Evolutionary conservation across 2,329 filamentous ascomycete species (phyloP), one percentile per base, ranked within the genome.

Genomic region (Aspergillus tanneri): DNA sequence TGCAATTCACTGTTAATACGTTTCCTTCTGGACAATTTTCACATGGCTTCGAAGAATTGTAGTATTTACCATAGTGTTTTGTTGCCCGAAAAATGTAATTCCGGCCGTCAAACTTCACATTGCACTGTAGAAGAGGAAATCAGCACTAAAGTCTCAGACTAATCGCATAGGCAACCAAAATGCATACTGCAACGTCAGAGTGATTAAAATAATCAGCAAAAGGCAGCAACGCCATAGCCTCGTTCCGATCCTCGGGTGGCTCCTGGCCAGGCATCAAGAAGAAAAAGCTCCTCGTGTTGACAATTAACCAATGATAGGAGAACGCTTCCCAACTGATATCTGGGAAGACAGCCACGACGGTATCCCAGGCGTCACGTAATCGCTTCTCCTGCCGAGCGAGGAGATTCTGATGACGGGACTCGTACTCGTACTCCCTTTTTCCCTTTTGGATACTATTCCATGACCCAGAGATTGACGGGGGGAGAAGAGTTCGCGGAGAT

Each of bases 241-340:
- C 72, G 54, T 75, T 73, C 1, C 62, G 62, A 48, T 72, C 65
- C 41, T 68, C 64, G 1, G 67, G 67, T 3, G 60, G 48, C 21
- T 70, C 60, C 55, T 55, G 63, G 35, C 60, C 74, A 7, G 69
- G 69, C 39, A 66, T 72, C 34, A 78, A 70, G 71, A 78, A 83
- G 60, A 79, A 82, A 59, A 85, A 84, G 21, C 77, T 79, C 55
- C 82, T 71, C 1, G 80, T 83, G 55, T 83, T 82, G 12, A 83
- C 76, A 47, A 83, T 76, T 18, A 82, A 69, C 82, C 82, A 85
- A 57, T 76, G 73, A 60, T 84, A 83, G 4, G 70, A 69, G 54
- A 77, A 83, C 2, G 60, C 58, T 6, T 70, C 55, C 60, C 72
- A 72, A 8, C 72, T 62, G 0, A 67, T 64, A 1, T 69, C 59